These are phyloP conservation scores for Prosopis cineraria DNA, from an alignment of 306 rosid species.

Conservation along the genomic window DNA sequence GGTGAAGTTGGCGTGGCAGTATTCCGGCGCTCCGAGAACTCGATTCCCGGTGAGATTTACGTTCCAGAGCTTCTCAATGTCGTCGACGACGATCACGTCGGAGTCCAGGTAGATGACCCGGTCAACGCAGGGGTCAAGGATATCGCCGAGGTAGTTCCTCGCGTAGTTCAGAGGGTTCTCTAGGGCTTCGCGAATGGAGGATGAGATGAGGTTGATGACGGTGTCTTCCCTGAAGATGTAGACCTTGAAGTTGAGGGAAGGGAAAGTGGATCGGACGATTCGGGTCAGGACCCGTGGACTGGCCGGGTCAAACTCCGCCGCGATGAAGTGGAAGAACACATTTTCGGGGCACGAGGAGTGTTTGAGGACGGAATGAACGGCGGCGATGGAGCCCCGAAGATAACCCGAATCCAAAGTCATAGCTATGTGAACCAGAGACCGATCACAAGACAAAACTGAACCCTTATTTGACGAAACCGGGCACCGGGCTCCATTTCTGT, in stretches of 20 bases:
- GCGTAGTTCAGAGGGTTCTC: slow-evolving; percentile 80
- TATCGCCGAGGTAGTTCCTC: slow-evolving; percentile 64
- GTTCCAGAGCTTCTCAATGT: slow-evolving; percentile 67
- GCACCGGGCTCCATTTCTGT: slow-evolving; percentile 60
- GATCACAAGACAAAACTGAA: slow-evolving; percentile 47
- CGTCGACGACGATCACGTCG: slow-evolving; percentile 64
- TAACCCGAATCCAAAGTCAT: slow-evolving; percentile 73
- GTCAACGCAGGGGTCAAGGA: slow-evolving; percentile 53
- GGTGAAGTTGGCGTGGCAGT: slow-evolving; percentile 74
- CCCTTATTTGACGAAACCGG: slow-evolving; percentile 26
- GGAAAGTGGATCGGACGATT: slow-evolving; percentile 69
- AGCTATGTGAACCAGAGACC: slow-evolving; percentile 61
- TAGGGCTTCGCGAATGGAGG: slow-evolving; percentile 61
- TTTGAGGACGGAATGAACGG: slow-evolving; percentile 61
- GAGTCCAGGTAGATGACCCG: slow-evolving; percentile 74
- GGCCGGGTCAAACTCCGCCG: slow-evolving; percentile 71
- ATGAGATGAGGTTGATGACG: slow-evolving; percentile 65
- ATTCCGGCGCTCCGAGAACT: slow-evolving; percentile 78
- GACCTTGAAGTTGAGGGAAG: slow-evolving; percentile 67
- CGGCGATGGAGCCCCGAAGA: slow-evolving; percentile 68
- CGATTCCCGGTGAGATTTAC: slow-evolving; percentile 38
- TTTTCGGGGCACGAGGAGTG: slow-evolving; percentile 69
- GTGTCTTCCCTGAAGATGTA: slow-evolving; percentile 66
- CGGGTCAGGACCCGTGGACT: slow-evolving; percentile 55
- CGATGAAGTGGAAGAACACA: slow-evolving; percentile 69